Conservation (phyloP, 208 protist genomes). For the Acanthamoeba healyi region DNA sequence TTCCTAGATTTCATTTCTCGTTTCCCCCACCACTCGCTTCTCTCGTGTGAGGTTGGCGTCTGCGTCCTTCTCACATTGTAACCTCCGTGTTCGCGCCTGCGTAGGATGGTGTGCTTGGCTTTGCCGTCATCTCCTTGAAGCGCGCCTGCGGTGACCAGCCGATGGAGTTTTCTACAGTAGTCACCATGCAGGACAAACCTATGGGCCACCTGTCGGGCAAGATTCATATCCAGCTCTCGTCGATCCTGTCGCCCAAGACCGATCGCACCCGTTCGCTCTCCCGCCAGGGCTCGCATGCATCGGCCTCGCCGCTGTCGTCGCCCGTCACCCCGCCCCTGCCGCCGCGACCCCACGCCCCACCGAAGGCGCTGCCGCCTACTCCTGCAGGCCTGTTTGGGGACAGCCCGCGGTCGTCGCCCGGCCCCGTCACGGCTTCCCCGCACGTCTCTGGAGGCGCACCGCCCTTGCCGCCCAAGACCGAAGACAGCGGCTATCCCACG, state of each 20-base stretch:
- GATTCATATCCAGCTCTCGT: constrained; percentile 63
- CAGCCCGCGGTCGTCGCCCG: background rate
- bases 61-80: background rate
- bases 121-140: constrained; percentile 55
- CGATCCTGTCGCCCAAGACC: constrained; percentile 29
- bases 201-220: constrained; percentile 51
- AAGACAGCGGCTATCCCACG: background rate
- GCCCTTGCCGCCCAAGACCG: background rate
- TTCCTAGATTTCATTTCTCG: constrained; percentile 37
- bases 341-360: background rate
- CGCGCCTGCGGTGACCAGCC: constrained; percentile 28
- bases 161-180: constrained; percentile 9
- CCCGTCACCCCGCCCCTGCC: background rate
- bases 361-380: background rate
- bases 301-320: background rate
- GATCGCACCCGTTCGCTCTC: background rate
- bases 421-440: too few species aligned
- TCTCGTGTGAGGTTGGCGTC: background rate
- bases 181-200: constrained; percentile 15
- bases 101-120: constrained; percentile 11
- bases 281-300: background rate
- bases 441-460: background rate
- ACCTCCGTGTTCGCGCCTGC: too few species aligned
- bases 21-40: background rate
- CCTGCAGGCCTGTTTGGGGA: too few species aligned